A percentile compares a stretch with the other conserved stretches of the same genome.
These are phyloP conservation scores for Boeremia lycopersici DNA, from an alignment of 2,329 filamentous ascomycete species.

Conservation along the genomic window DNA sequence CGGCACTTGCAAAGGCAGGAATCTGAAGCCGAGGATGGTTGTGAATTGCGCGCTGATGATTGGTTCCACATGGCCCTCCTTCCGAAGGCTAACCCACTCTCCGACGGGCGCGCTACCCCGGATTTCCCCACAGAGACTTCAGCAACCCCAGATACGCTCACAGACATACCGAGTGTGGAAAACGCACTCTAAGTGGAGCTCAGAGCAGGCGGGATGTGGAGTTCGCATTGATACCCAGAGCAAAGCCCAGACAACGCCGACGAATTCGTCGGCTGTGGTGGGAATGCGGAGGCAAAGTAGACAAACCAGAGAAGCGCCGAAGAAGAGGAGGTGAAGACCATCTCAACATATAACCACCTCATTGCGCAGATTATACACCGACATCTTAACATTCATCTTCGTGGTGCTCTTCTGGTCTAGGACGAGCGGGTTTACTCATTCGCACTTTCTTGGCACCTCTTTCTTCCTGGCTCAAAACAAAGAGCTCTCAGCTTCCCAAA, in stretches of 20 bases:
- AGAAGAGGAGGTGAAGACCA: background rate
- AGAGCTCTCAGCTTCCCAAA: background rate
- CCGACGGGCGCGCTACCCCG: background rate
- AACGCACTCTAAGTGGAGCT: background rate
- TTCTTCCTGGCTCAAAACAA: no score
- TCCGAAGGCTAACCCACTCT: constrained; percentile 19
- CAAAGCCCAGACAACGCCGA: background rate
- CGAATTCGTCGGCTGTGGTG: constrained; percentile 8
- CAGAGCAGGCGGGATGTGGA: constrained; percentile 6
- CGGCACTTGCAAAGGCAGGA: background rate
- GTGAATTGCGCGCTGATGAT: background rate
- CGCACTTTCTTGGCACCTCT: background rate
- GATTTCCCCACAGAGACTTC: constrained; percentile 3
- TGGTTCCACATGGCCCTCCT: constrained; percentile 6
- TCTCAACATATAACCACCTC: constrained; percentile 6
- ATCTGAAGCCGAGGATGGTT: background rate
- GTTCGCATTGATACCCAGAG: background rate
- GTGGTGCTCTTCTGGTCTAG: constrained; percentile 14
- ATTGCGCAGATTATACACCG: background rate
- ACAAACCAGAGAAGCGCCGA: constrained; percentile 1
- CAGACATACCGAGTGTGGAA: background rate
- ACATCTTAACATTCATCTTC: constrained; percentile 3
- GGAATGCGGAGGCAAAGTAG: constrained; percentile 2
- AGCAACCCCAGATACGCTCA: background rate
- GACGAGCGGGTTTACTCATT: constrained; percentile 16